phyloP scores from a whole-genome alignment of 2,329 filamentous ascomycete genomes.

The Aspergillus fijiensis region DNA sequence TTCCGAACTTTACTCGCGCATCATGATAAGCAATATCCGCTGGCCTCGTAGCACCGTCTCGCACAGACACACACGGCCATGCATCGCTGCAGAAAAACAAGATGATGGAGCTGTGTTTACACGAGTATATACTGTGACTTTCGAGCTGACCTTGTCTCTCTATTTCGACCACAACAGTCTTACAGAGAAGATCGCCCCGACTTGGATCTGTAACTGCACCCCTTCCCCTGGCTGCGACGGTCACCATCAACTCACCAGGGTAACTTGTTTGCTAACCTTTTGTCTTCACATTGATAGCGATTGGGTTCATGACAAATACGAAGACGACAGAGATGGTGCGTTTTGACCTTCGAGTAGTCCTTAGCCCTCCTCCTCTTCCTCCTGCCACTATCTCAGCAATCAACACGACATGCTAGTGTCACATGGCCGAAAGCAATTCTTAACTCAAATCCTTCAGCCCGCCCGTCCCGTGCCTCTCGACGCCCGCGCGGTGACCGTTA shows the following conservation, averaged over 20 bases:
- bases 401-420: background rate
- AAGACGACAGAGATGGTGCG: conserved; percentile 64
- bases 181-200: conserved; percentile 48
- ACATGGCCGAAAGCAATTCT: conserved; percentile 7
- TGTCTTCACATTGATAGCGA: conserved; percentile 56
- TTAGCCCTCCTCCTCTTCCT: background rate
- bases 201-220: conserved; percentile 43
- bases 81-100: conserved; percentile 27
- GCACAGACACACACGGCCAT: conserved; percentile 26
- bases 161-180: conserved; percentile 43
- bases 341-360: conserved; percentile 15
- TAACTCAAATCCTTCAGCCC: conserved; percentile 32
- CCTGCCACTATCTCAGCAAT: background rate
- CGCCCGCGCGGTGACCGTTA: conserved; percentile 37
- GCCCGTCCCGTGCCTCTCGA: conserved; percentile 47
- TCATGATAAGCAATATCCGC: conserved; percentile 36
- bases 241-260: background rate
- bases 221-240: background rate
- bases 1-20: conserved; percentile 39
- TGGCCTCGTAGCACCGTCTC: conserved; percentile 26
- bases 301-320: conserved; percentile 91
- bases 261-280: conserved; percentile 2
- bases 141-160: conserved; percentile 46
- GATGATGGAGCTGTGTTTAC: conserved; percentile 35
- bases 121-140: conserved; percentile 38